Conservation (phyloP, 768 basidiomycete species). For the Psilocybe subaeruginosa region DNA sequence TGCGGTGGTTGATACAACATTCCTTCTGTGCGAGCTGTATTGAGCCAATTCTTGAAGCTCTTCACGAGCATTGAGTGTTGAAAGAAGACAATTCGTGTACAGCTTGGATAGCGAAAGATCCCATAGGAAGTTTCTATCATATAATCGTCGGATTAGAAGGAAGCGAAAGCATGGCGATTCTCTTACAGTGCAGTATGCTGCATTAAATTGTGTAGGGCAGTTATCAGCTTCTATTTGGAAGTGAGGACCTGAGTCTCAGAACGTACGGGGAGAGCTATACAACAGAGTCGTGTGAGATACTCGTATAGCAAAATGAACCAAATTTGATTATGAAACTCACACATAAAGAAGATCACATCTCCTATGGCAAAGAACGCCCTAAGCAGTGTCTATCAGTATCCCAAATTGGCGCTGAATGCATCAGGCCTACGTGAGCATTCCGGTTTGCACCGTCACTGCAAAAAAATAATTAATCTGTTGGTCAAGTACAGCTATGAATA, state of each 20-base stretch:
- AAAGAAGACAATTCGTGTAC: slow-evolving; percentile 52
- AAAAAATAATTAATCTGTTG: not conserved
- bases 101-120: slow-evolving; percentile 51
- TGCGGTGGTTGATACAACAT: slow-evolving; percentile 21
- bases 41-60: slow-evolving; percentile 30
- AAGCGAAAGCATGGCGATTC: not conserved
- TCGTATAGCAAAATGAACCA: not conserved
- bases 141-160: not conserved
- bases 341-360: slow-evolving; percentile 50
- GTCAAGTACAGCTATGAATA: not conserved
- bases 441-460: slow-evolving; percentile 46
- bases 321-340: slow-evolving; percentile 26
- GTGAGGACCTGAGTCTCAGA: not conserved
- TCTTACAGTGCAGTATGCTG: slow-evolving; percentile 49
- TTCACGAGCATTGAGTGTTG: slow-evolving; percentile 49
- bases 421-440: slow-evolving; percentile 41
- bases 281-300: not conserved
- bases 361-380: slow-evolving; percentile 44
- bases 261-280: slow-evolving; percentile 39
- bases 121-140: slow-evolving; percentile 48
- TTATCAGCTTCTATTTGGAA: not conserved
- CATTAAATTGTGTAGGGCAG: not conserved
- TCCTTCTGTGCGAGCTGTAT: slow-evolving; percentile 23
- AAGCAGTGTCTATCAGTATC: not conserved
- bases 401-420: not conserved